A percentile compares a stretch with the other conserved stretches of the same genome.
Conservation (phyloP, 805 yeast genomes). For the Yarrowia sp. region DNA sequence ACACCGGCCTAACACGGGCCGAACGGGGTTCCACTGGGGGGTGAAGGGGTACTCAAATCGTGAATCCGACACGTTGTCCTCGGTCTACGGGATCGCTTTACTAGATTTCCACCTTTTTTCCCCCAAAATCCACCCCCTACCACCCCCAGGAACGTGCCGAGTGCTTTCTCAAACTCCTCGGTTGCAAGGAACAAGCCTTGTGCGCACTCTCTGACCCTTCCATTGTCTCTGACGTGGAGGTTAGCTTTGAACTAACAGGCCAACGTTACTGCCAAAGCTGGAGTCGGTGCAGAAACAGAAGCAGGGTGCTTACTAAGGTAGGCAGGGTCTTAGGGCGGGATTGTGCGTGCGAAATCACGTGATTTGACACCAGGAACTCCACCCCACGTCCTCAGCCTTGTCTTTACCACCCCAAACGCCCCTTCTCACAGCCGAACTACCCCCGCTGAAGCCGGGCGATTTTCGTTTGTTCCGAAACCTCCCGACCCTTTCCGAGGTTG, state of each 20-base stretch:
- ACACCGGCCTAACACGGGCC: constrained; percentile 29
- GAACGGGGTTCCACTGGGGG: background rate
- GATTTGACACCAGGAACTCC: background rate
- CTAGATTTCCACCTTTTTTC: background rate
- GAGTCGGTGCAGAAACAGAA: no score
- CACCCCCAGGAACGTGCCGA: constrained; percentile 5
- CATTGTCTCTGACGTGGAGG: constrained; percentile 30
- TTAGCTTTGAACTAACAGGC: background rate
- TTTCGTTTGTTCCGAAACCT: constrained; percentile 29
- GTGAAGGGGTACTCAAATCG: no score
- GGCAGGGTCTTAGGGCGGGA: no score
- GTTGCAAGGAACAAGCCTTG: constrained; percentile 36
- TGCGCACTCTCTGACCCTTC: background rate
- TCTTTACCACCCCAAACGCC: no score
- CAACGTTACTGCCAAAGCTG: no score
- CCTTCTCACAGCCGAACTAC: constrained; percentile 1
- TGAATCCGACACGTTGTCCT: background rate
- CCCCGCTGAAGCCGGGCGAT: constrained; percentile 35
- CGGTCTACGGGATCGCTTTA: background rate
- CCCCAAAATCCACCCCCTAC: background rate
- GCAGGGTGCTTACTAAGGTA: background rate
- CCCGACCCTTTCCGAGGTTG: constrained; percentile 37
- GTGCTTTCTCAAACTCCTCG: background rate
- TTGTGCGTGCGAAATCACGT: background rate
- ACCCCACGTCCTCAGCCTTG: background rate